phyloP scores from a whole-genome alignment of 148 eudicot genomes.

The Rhododendron kiyosumense region DNA sequence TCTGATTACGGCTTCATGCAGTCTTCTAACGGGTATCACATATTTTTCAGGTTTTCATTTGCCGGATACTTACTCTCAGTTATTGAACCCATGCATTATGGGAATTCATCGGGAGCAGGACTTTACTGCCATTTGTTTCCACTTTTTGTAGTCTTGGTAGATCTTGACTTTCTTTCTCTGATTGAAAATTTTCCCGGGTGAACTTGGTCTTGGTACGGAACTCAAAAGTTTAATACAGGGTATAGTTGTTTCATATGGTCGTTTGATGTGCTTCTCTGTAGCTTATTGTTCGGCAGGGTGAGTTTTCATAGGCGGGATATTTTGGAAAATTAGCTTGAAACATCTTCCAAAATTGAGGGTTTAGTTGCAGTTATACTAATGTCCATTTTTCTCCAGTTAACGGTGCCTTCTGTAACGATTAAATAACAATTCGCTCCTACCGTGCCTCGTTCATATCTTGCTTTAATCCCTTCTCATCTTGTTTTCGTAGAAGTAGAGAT shows the following conservation, averaged over 20 bases:
- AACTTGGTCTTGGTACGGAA: background rate
- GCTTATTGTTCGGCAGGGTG: background rate
- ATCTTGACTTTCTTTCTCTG: background rate
- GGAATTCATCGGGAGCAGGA: background rate
- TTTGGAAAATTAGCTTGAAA: background rate
- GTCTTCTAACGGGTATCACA: background rate
- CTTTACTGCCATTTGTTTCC: background rate
- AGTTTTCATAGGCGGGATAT: background rate
- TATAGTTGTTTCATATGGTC: background rate
- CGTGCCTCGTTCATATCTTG: background rate
- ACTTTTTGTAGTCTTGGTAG: background rate
- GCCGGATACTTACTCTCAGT: background rate
- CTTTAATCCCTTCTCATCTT: background rate
- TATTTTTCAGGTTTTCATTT: background rate
- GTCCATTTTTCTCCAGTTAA: background rate
- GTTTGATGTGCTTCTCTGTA: background rate
- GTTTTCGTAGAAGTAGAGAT: background rate
- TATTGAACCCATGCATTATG: background rate
- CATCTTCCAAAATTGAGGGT: background rate
- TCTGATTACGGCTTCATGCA: background rate
- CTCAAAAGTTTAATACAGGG: background rate
- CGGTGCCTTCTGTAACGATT: background rate
- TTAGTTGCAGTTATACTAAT: background rate
- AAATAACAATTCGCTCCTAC: background rate
- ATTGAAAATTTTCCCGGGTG: background rate